A percentile compares a stretch with the other conserved stretches of the same genome.
phyloP scores from a whole-genome alignment of 2,329 filamentous ascomycete species.

The Neodidymelliopsis sp. region DNA sequence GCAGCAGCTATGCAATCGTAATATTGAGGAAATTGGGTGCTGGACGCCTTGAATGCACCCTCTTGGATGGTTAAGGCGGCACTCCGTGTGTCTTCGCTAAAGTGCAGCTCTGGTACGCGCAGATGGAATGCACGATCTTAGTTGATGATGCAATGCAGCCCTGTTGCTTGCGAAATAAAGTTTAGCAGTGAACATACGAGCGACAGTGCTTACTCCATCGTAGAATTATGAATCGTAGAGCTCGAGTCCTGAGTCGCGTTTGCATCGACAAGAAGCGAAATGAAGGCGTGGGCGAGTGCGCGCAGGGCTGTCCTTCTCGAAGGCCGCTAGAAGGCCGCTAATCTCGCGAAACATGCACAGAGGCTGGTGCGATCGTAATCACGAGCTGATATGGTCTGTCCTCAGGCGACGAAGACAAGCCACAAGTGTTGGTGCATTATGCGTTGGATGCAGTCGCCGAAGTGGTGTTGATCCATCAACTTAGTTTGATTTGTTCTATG shows the following conservation, averaged over 20 bases:
- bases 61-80: constrained; percentile 7
- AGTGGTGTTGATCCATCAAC: constrained; percentile 6
- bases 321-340: constrained; percentile 42
- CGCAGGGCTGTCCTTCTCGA: constrained; percentile 33
- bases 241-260: constrained; percentile 20
- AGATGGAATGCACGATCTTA: constrained; percentile 10
- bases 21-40: constrained; percentile 10
- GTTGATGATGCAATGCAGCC: constrained; percentile 28
- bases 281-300: constrained; percentile 37
- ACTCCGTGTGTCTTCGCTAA: constrained; percentile 17
- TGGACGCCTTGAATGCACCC: constrained; percentile 10
- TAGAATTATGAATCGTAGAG: constrained; percentile 14
- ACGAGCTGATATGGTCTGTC: constrained; percentile 21
- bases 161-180: constrained; percentile 19
- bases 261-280: constrained; percentile 25
- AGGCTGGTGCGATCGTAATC: constrained; percentile 22
- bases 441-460: constrained; percentile 16
- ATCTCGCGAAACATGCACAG: constrained; percentile 35
- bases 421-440: constrained; percentile 13
- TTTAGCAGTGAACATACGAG: constrained; percentile 16
- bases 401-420: constrained; percentile 22
- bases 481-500: constrained; percentile 11
- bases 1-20: constrained; percentile 14
- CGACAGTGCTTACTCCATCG: constrained; percentile 21
- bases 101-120: constrained; percentile 3